These are phyloP conservation scores for Cercospora zeina DNA, from an alignment of 2,329 filamentous ascomycete genomes.

Conservation along the genomic window DNA sequence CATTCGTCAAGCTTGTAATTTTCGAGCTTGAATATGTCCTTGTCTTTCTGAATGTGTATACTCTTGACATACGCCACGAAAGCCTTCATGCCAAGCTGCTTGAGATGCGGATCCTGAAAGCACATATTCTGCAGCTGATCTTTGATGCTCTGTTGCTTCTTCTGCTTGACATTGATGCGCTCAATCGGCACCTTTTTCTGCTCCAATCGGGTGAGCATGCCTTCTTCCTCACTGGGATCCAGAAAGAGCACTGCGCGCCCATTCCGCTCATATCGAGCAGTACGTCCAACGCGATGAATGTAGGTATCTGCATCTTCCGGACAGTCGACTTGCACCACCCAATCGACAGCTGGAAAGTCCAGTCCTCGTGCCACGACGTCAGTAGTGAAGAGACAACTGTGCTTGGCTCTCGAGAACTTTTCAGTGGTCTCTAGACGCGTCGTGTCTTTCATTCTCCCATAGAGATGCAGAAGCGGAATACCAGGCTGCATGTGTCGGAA, in stretches of 20 bases:
- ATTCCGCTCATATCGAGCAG: slow-evolving; percentile 86
- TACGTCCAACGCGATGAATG: slow-evolving; percentile 92
- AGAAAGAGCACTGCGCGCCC: slow-evolving; percentile 88
- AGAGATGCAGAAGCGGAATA: slow-evolving; percentile 87
- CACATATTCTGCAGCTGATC: slow-evolving; percentile 90
- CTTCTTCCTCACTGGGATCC: slow-evolving; percentile 85
- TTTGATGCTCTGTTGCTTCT: slow-evolving; percentile 84
- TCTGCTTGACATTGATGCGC: slow-evolving; percentile 79
- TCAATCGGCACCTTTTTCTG: slow-evolving; percentile 88
- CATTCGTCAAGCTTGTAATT: slow-evolving; percentile 82
- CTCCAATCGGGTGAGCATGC: slow-evolving; percentile 83
- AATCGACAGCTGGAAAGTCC: slow-evolving; percentile 95
- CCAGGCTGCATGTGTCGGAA: slow-evolving; percentile 93
- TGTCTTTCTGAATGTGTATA: slow-evolving; percentile 84
- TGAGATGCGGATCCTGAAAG: slow-evolving; percentile 90
- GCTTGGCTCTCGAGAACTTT: slow-evolving; percentile 76
- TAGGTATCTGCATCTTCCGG: slow-evolving; percentile 97
- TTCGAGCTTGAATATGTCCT: slow-evolving; percentile 83
- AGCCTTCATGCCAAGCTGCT: slow-evolving; percentile 93
- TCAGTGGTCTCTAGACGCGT: slow-evolving; percentile 84
- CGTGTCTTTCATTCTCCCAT: slow-evolving; percentile 89
- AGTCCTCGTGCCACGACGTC: slow-evolving; percentile 92
- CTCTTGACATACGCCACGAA: slow-evolving; percentile 89
- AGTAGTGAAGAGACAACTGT: slow-evolving; percentile 88
- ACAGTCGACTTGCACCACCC: slow-evolving; percentile 98